phyloP scores from a whole-genome alignment of 2,329 filamentous ascomycete genomes.

The Lasiodiplodia theobromae region DNA sequence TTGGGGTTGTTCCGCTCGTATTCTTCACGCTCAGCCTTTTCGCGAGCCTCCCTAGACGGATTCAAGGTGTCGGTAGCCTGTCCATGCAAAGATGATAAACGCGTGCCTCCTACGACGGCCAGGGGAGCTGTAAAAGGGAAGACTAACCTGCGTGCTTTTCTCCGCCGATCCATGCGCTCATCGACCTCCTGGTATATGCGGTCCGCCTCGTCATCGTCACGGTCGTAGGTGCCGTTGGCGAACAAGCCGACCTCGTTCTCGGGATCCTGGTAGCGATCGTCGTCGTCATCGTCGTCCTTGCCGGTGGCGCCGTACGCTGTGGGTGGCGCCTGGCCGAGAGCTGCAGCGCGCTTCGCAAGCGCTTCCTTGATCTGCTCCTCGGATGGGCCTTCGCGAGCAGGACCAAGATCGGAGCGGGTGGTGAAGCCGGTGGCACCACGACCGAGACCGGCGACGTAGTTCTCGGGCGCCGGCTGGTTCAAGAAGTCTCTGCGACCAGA shows the following conservation, averaged over 20 bases:
- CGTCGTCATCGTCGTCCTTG: constrained; percentile 75
- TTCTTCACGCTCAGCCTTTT: constrained; percentile 88
- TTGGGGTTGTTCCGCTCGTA: constrained; percentile 98
- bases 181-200: constrained; percentile 95
- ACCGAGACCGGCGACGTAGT: constrained; percentile 88
- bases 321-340: constrained; percentile 75
- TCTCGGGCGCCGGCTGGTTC: constrained; percentile 73
- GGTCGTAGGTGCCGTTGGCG: constrained; percentile 87
- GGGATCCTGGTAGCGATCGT: constrained; percentile 89
- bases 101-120: constrained; percentile 35
- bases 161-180: constrained; percentile 92
- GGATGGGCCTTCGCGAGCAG: constrained; percentile 91
- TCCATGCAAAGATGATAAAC: constrained; percentile 43
- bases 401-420: constrained; percentile 93
- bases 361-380: constrained; percentile 99
- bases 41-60: constrained; percentile 87
- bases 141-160: constrained; percentile 86
- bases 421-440: constrained; percentile 98
- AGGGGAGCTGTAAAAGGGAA: constrained; percentile 33
- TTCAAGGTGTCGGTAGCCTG: constrained; percentile 40
- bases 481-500: constrained; percentile 82
- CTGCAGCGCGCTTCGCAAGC: constrained; percentile 89
- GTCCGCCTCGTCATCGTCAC: constrained; percentile 97
- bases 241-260: constrained; percentile 97
- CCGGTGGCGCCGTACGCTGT: constrained; percentile 74